These are phyloP conservation scores for Sesbania bispinosa DNA, from an alignment of 306 rosid species.

Conservation along the genomic window DNA sequence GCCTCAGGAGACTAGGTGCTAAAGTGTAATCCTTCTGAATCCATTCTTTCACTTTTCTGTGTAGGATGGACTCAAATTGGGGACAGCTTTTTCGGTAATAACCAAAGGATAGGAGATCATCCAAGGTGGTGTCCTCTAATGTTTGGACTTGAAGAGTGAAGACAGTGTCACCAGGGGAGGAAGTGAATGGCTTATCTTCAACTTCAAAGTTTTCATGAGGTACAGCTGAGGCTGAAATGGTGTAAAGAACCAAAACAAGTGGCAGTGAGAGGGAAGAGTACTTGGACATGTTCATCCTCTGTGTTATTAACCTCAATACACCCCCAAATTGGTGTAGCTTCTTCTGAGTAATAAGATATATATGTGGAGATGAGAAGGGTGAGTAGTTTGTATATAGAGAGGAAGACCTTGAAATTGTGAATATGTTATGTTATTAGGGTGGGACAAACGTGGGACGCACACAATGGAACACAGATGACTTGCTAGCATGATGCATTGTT, in stretches of 20 bases:
- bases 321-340: not conserved
- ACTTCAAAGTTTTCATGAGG: slow-evolving; percentile 4
- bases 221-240: slow-evolving; percentile 28
- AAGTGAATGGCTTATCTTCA: not conserved
- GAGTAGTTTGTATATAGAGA: not conserved
- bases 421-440: not conserved
- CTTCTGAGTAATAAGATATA: not conserved
- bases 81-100: slow-evolving; percentile 61
- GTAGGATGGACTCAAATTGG: slow-evolving; percentile 55
- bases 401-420: slow-evolving; percentile 30
- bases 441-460: slow-evolving; percentile 46
- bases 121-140: slow-evolving; percentile 34
- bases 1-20: slow-evolving; percentile 66
- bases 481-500: slow-evolving; percentile 30
- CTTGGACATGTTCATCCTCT: too few relatives aligned
- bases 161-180: slow-evolving; percentile 16
- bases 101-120: slow-evolving; percentile 46
- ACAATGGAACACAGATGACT: slow-evolving; percentile 24
- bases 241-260: slow-evolving; percentile 32
- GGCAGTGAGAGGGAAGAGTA: slow-evolving; percentile 21
- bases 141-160: slow-evolving; percentile 43
- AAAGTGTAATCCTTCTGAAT: slow-evolving; percentile 45
- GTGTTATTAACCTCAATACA: too few relatives aligned
- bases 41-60: slow-evolving; percentile 52
- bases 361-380: not conserved